These are phyloP conservation scores for Filosporella fistucella DNA, from an alignment of 495 filamentous ascomycete species.

Conservation along the genomic window DNA sequence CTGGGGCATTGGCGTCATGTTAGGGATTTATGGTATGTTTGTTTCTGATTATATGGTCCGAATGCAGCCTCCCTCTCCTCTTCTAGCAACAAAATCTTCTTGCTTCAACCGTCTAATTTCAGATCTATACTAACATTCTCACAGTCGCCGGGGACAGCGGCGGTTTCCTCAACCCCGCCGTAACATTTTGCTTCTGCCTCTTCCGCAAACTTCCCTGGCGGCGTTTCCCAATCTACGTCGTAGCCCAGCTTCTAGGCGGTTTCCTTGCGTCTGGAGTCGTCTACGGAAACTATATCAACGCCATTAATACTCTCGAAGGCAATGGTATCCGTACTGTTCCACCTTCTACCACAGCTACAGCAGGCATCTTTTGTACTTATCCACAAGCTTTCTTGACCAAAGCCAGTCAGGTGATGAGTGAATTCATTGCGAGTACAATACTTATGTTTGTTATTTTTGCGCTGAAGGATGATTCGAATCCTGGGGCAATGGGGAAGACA, in stretches of 20 bases:
- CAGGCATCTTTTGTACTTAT: slow-evolving; percentile 64
- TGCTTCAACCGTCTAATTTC: no score
- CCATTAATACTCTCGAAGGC: slow-evolving; percentile 51
- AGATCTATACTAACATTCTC: no score
- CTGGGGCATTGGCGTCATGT: slow-evolving; percentile 51
- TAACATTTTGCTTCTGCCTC: slow-evolving; percentile 60
- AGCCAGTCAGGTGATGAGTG: slow-evolving; percentile 56
- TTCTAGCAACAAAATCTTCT: no score
- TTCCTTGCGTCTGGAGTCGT: slow-evolving; percentile 50
- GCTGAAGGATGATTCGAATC: slow-evolving; percentile 54
- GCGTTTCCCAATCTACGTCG: slow-evolving; percentile 48
- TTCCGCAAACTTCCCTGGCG: slow-evolving; percentile 61
- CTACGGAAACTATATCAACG: slow-evolving; percentile 52
- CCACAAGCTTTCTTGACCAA: slow-evolving; percentile 56
- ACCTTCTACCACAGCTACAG: slow-evolving; percentile 50
- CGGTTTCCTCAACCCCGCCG: slow-evolving; percentile 60
- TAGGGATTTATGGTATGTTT: slow-evolving; percentile 63
- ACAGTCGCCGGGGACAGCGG: slow-evolving; percentile 54
- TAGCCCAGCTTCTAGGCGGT: slow-evolving; percentile 50
- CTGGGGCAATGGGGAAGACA: slow-evolving; percentile 33
- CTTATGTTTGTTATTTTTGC: slow-evolving; percentile 67
- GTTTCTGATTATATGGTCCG: no score
- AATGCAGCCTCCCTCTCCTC: no score
- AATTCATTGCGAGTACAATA: slow-evolving; percentile 56
- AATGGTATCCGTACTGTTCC: slow-evolving; percentile 16